phyloP scores from a whole-genome alignment of 1,284 basidiomycete genomes.

The Cryptococcus sp. region DNA sequence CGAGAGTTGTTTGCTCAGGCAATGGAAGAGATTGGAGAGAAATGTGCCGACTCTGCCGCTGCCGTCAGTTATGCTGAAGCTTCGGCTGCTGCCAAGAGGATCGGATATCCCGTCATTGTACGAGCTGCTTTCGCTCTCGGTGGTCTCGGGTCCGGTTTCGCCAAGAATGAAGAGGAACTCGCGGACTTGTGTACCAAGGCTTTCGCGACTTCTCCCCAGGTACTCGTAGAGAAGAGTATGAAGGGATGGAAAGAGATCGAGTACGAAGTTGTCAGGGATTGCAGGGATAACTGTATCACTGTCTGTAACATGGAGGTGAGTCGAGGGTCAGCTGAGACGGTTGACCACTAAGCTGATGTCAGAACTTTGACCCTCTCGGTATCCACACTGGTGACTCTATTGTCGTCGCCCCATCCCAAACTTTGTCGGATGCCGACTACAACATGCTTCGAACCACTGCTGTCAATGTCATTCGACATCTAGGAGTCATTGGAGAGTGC shows the following conservation, averaged over 20 bases:
- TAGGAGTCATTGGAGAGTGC: conserved; percentile 94
- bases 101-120: conserved; percentile 96
- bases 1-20: conserved; percentile 87
- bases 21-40: conserved; percentile 96
- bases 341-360: conserved; percentile 2
- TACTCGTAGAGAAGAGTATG: conserved; percentile 97
- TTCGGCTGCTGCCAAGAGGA: conserved; percentile 71
- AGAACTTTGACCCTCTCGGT: conserved; percentile 98
- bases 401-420: conserved; percentile 95
- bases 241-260: conserved; percentile 99
- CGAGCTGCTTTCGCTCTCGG: conserved; percentile 95
- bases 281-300: conserved; percentile 87
- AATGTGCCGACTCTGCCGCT: conserved; percentile 77
- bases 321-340: not conserved
- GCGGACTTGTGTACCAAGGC: conserved; percentile 85
- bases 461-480: conserved; percentile 94
- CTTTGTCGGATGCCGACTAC: conserved; percentile 94
- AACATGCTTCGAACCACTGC: conserved; percentile 98
- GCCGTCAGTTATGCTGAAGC: conserved; percentile 79
- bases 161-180: conserved; percentile 81
- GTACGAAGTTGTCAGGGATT: conserved; percentile 98
- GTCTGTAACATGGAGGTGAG: conserved; percentile 99
- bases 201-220: conserved; percentile 94
- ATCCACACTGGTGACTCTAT: conserved; percentile 99
- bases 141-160: conserved; percentile 91